Conservation (phyloP, 192 early-diverging fungal genomes). For the Geranomyces variabilis region DNA sequence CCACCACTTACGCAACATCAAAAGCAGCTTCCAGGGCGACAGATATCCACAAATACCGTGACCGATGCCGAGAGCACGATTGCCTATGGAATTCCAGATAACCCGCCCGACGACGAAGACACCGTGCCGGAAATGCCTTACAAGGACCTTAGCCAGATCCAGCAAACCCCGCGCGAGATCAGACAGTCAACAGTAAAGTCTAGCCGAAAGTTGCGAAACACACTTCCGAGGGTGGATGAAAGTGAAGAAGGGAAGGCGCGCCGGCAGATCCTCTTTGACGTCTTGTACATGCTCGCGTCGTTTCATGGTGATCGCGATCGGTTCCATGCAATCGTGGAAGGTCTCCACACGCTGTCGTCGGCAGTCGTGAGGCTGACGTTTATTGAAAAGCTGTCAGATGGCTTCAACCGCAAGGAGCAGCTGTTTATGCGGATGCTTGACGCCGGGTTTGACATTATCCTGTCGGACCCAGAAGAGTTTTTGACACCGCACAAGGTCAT, state of each 20-base stretch:
- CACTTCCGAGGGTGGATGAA: constrained; percentile 20
- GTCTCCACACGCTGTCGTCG: constrained; percentile 14
- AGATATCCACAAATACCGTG: background rate
- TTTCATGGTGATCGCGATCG: constrained; percentile 27
- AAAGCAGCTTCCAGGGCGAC: background rate
- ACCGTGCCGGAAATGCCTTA: background rate
- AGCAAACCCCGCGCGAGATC: background rate
- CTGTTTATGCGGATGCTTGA: constrained; percentile 37
- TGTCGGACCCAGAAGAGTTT: constrained; percentile 29
- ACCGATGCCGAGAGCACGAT: constrained; percentile 15
- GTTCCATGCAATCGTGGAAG: constrained; percentile 31
- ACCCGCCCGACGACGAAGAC: constrained; percentile 2
- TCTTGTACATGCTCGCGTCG: constrained; percentile 23
- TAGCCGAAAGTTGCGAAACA: background rate
- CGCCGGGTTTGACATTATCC: constrained; percentile 41
- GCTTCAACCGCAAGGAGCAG: constrained; percentile 17
- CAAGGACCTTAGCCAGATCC: background rate
- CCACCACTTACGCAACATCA: background rate
- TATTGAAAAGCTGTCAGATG: constrained; percentile 17
- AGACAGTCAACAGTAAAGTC: background rate
- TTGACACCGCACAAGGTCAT: constrained; percentile 5
- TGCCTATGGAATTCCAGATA: constrained; percentile 19
- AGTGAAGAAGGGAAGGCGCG: constrained; percentile 20
- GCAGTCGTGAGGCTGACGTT: constrained; percentile 7
- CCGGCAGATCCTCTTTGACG: constrained; percentile 31